Conservation (phyloP, 257 asterid genomes). For the Ajuga chamaepitys region DNA sequence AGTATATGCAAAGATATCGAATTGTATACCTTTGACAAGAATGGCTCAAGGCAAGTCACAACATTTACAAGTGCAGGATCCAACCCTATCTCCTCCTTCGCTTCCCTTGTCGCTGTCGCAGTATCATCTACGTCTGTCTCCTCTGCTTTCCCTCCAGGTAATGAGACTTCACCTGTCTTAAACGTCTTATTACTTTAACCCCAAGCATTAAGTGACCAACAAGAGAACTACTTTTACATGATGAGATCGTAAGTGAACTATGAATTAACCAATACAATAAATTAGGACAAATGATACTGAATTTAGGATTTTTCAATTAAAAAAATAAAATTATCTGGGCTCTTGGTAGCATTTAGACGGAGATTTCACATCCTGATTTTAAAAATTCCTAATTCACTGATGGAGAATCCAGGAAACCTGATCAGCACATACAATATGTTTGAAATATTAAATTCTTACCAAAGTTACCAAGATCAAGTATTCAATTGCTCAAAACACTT, state of each 20-base stretch:
- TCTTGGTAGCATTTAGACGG: background rate
- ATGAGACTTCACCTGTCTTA: slow-evolving; percentile 76
- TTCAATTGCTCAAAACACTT: background rate
- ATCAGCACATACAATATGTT: background rate
- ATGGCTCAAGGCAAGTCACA: slow-evolving; percentile 83
- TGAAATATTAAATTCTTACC: background rate
- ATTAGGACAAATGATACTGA: background rate
- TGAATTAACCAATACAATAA: background rate
- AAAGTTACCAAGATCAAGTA: slow-evolving; percentile 11
- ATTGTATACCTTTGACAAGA: slow-evolving; percentile 80
- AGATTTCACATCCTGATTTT: background rate
- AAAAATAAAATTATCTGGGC: background rate
- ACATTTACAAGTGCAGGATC: slow-evolving; percentile 75
- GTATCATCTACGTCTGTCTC: slow-evolving; percentile 69
- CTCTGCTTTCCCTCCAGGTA: slow-evolving; percentile 97
- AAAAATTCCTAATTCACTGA: background rate
- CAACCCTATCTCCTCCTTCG: slow-evolving; percentile 92
- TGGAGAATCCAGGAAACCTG: background rate
- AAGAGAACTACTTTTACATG: background rate
- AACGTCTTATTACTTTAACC: background rate
- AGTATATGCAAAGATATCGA: background rate
- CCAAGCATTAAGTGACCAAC: too few species aligned
- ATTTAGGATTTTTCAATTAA: background rate
- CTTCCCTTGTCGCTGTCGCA: slow-evolving; percentile 87
- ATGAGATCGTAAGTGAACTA: background rate